phyloP scores from a whole-genome alignment of 2,329 filamentous ascomycete species.

The Cladosporium velox region DNA sequence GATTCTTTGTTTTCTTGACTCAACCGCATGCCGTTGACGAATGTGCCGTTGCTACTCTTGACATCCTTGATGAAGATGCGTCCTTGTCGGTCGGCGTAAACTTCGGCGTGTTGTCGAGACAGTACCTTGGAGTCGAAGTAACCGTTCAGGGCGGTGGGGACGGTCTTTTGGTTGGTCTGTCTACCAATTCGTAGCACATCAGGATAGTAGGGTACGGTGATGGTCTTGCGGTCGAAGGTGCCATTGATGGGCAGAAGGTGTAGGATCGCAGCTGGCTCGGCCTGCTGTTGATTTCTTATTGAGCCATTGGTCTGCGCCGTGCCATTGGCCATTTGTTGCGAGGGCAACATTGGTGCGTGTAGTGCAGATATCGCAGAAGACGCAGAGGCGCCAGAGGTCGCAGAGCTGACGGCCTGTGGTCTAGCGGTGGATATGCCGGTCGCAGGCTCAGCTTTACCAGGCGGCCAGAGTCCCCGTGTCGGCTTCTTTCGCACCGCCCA shows the following conservation, averaged over 20 bases:
- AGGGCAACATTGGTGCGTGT: slow-evolving; percentile 64
- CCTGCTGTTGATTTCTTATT: slow-evolving; percentile 45
- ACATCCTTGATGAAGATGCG: slow-evolving; percentile 97
- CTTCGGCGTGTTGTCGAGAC: slow-evolving; percentile 92
- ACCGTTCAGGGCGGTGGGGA: slow-evolving; percentile 86
- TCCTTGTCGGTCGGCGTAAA: slow-evolving; percentile 74
- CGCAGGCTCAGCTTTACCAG: slow-evolving; percentile 65
- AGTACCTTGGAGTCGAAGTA: slow-evolving; percentile 98
- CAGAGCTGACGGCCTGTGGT: slow-evolving; percentile 61
- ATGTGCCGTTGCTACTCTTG: slow-evolving; percentile 98
- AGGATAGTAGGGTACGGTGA: slow-evolving; percentile 88
- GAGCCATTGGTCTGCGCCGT: slow-evolving; percentile 60
- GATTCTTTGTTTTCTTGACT: slow-evolving; percentile 96
- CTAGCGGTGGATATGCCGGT: slow-evolving; percentile 63
- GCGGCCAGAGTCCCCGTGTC: slow-evolving; percentile 62
- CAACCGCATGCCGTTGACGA: slow-evolving; percentile 87
- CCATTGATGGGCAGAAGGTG: slow-evolving; percentile 89
- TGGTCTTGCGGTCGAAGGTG: slow-evolving; percentile 96
- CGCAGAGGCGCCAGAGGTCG: slow-evolving; percentile 59
- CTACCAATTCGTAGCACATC: slow-evolving; percentile 92
- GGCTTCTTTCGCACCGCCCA: slow-evolving; percentile 55
- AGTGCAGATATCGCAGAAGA: slow-evolving; percentile 64
- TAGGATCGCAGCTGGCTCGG: slow-evolving; percentile 72
- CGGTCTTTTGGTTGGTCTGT: slow-evolving; percentile 95
- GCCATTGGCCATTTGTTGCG: slow-evolving; percentile 68